These are phyloP conservation scores for Brassica napus DNA, from an alignment of 345 rosid genomes.

Conservation along the genomic window Da-Ae NC_063437.1:21123001-21123500, in stretches of 20 bases:
- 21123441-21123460: slow-evolving; percentile 30
- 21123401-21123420: slow-evolving; percentile 97
- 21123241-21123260: slow-evolving; percentile 7
- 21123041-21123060: not conserved
- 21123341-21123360: slow-evolving; percentile 76
- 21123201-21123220: slow-evolving; percentile 9
- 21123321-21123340: slow-evolving; percentile 95
- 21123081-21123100: slow-evolving; percentile 10
- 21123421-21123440: slow-evolving; percentile 95
- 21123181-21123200: slow-evolving; percentile 59
- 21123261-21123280: slow-evolving; percentile 67
- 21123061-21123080: not conserved
- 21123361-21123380: slow-evolving; percentile 86
- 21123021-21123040: slow-evolving; percentile 24
- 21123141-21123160: slow-evolving; percentile 96
- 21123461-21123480: not conserved
- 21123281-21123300: slow-evolving; percentile 87
- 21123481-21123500: slow-evolving; percentile 21
- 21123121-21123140: slow-evolving; percentile 94
- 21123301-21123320: slow-evolving; percentile 95
- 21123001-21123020: slow-evolving; percentile 99
- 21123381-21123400: slow-evolving; percentile 96
- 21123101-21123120: slow-evolving; percentile 93
- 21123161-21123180: slow-evolving; percentile 97
- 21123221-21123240: not conserved